A percentile compares a stretch with the other conserved stretches of the same genome.
Evolutionary conservation across 495 filamentous ascomycete genomes (phyloP).

Genomic region (Parmelia sp.): DNA sequence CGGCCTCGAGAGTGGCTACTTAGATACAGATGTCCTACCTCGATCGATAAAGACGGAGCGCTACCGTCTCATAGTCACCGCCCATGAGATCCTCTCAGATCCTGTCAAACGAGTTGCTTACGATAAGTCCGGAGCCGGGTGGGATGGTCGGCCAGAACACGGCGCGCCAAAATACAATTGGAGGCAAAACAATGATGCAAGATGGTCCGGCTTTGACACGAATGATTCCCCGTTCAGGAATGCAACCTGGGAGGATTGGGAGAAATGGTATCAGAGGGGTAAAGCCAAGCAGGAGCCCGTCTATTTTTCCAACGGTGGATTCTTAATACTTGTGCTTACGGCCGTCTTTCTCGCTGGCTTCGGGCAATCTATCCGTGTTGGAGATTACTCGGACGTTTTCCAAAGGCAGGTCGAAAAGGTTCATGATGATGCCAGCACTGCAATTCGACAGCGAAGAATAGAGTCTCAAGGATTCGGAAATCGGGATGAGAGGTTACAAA

Average conservation of each 20-base stretch:
- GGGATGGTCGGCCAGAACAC: slow-evolving; percentile 48
- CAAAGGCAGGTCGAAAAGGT: slow-evolving; percentile 56
- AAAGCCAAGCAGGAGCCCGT: slow-evolving; percentile 47
- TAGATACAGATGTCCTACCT: slow-evolving; percentile 38
- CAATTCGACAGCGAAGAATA: slow-evolving; percentile 51
- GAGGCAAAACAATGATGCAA: slow-evolving; percentile 32
- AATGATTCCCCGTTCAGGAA: slow-evolving; percentile 60
- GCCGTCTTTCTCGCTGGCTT: slow-evolving; percentile 61
- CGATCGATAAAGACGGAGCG: slow-evolving; percentile 64
- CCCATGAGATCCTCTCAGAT: slow-evolving; percentile 86
- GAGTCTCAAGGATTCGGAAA: slow-evolving; percentile 41
- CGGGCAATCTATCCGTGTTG: slow-evolving; percentile 61
- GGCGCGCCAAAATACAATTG: slow-evolving; percentile 20
- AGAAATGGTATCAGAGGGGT: slow-evolving; percentile 66
- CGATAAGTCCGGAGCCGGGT: slow-evolving; percentile 74
- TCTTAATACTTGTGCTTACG: slow-evolving; percentile 59
- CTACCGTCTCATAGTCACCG: slow-evolving; percentile 78
- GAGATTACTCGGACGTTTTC: slow-evolving; percentile 47
- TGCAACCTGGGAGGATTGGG: slow-evolving; percentile 99
- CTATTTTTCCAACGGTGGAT: slow-evolving; percentile 68
- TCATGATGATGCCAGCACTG: slow-evolving; percentile 55
- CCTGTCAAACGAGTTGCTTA: slow-evolving; percentile 70
- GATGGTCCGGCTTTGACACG: slow-evolving; percentile 28
- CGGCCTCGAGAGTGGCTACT: slow-evolving; percentile 43
- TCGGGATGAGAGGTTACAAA: slow-evolving; percentile 60